Evolutionary conservation across 441 rosid species (phyloP).

Genomic region (Gossypium laxum): DNA sequence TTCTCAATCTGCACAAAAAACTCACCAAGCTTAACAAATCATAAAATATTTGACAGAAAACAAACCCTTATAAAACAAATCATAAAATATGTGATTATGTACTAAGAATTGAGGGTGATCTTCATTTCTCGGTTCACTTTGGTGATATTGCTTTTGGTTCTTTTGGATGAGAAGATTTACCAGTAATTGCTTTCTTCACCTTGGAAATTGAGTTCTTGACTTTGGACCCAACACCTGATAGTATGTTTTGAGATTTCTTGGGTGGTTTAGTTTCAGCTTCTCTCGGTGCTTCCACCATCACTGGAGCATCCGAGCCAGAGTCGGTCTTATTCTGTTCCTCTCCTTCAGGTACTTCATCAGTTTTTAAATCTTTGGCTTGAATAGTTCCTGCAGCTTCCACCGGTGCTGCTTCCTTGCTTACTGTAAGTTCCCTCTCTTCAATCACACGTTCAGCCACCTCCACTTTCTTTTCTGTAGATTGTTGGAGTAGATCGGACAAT

Average conservation of each 20-base stretch:
- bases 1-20: constrained; percentile 12
- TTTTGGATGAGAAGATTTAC: constrained; percentile 60
- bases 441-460: constrained; percentile 20
- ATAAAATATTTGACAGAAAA: background rate
- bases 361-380: constrained; percentile 30
- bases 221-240: constrained; percentile 79
- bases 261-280: constrained; percentile 46
- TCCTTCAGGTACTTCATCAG: constrained; percentile 30
- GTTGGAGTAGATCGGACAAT: constrained; percentile 23
- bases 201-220: constrained; percentile 85
- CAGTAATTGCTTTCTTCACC: constrained; percentile 79
- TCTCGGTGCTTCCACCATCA: constrained; percentile 52
- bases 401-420: constrained; percentile 18
- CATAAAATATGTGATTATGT: background rate
- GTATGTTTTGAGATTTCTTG: constrained; percentile 69
- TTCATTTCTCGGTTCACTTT: constrained; percentile 20
- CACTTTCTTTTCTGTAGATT: constrained; percentile 21
- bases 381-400: constrained; percentile 22
- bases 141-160: constrained; percentile 42
- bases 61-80: background rate
- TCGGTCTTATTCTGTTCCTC: constrained; percentile 46
- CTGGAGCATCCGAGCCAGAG: constrained; percentile 47
- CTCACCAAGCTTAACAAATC: background rate
- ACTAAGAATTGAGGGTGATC: background rate
- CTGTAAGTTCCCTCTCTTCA: constrained; percentile 21